These are phyloP conservation scores for Cladosporium colombiae DNA, from an alignment of 2,329 filamentous ascomycete species.

Conservation along the genomic window DNA sequence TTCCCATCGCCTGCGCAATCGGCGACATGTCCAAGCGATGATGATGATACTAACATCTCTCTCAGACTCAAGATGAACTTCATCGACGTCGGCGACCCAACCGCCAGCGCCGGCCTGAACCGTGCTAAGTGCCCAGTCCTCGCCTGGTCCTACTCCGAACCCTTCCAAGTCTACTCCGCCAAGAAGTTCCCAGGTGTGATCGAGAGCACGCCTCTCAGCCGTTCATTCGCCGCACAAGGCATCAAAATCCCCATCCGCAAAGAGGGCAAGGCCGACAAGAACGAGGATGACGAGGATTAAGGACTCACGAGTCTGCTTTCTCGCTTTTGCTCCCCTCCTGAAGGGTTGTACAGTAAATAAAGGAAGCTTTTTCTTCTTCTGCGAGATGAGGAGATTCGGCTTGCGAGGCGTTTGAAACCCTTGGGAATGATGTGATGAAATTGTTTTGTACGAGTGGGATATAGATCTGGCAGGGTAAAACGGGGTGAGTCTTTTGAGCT, in stretches of 20 bases:
- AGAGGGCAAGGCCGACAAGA: slow-evolving; percentile 58
- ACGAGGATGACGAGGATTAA: slow-evolving; percentile 44
- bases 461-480: not conserved
- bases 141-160: slow-evolving; percentile 80
- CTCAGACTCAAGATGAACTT: slow-evolving; percentile 67
- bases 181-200: slow-evolving; percentile 99
- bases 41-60: not conserved
- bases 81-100: slow-evolving; percentile 65
- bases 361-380: not conserved
- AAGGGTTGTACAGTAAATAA: not conserved
- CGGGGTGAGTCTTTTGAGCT: not conserved
- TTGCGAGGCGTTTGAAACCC: not conserved
- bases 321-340: not conserved
- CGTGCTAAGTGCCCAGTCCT: slow-evolving; percentile 77
- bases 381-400: no score
- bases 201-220: slow-evolving; percentile 87
- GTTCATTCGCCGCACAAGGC: slow-evolving; percentile 87
- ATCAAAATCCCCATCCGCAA: slow-evolving; percentile 97
- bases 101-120: slow-evolving; percentile 57
- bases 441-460: slow-evolving; percentile 1
- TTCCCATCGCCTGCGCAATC: not conserved
- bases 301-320: no score
- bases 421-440: not conserved
- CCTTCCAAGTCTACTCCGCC: slow-evolving; percentile 91
- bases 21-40: not conserved